Base-by-base conservation (phyloP, 202 grass and related monocot genomes). In the Panicum hallii region DNA sequence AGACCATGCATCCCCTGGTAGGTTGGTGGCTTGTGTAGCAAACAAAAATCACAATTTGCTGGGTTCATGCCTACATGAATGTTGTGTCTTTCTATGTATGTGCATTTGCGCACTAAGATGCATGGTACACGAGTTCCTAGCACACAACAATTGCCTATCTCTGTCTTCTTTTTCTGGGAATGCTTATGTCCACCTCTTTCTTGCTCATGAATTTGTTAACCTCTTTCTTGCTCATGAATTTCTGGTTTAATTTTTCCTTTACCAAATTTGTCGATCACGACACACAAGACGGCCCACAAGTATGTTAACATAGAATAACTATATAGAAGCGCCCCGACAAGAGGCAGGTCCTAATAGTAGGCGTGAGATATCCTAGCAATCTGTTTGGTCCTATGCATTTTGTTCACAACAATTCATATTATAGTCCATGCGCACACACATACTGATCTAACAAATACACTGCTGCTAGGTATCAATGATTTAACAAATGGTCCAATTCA, bases 141-240 rank as follows among this genome's bases (percentile, higher is more conserved):
- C 20, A 61, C 44, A 75, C 10, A 75, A 57, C 11, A 40, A 6
- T 75, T 75, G 72, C 32, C 20, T 57, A 11, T 41, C 3, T 60
- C 38, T 77, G 7, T 22, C 11, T n/a, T 34, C 30, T 44, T 60
- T 57, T 43, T 44, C 7, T 32, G 9, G 40, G 44, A 40, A 44
- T 77, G 54, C 54, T 77, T n/a, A 77, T 44, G n/a, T 61, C 47
- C 70, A 52, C 15, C 47, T 65, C 70, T 73, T 72, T 72, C 13
- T 72, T 34, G 26, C 7, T 9, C 70, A 72, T 34, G 23, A 50
- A 50, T 57, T 22, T 72, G 70, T 72, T 72, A n/a, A 52, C 15
- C 47, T 65, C 70, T 73, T 72, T 72, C 13, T 72, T 34, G 26
- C 7, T 9, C 70, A 72, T 34, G 23, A 50, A 50, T 34, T 73